Evolutionary conservation across 352 stramenopile species (phyloP).

Genomic region (Phytophthora citricola): DNA sequence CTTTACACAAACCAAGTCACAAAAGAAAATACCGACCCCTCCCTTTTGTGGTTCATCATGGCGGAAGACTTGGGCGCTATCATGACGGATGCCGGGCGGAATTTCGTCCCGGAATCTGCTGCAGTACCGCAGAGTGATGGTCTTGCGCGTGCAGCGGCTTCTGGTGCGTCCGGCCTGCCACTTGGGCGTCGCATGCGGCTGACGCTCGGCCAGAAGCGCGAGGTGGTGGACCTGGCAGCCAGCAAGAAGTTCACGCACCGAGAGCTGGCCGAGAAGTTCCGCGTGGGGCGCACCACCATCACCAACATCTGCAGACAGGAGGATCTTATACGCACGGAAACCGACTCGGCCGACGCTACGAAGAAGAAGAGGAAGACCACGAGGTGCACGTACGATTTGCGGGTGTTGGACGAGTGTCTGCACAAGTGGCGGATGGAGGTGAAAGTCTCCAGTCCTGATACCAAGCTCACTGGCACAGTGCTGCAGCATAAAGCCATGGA

Average conservation of each 20-base stretch:
- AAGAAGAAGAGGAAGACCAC: conserved; percentile 91
- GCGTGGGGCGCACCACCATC: conserved; percentile 82
- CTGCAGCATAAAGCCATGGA: conserved; percentile 89
- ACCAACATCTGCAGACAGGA: conserved; percentile 90
- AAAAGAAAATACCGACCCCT: conserved; percentile 22
- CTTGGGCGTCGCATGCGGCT: conserved; percentile 68
- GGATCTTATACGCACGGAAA: conserved; percentile 83
- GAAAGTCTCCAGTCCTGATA: conserved; percentile 80
- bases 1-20: conserved; percentile 17
- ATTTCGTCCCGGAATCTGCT: conserved; percentile 2
- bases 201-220: conserved; percentile 86
- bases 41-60: conserved; percentile 32
- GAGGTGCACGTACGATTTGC: conserved; percentile 85
- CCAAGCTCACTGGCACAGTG: conserved; percentile 80
- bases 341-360: conserved; percentile 82
- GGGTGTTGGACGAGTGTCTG: conserved; percentile 82
- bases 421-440: conserved; percentile 91
- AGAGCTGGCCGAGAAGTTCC: conserved; percentile 85
- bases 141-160: conserved; percentile 1
- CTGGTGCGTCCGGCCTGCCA: conserved; percentile 19
- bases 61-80: conserved; percentile 20
- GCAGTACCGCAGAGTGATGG: conserved; percentile 21
- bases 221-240: conserved; percentile 81
- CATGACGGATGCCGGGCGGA: conserved; percentile 11
- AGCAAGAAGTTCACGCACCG: conserved; percentile 90